Percentiles rank a stretch among this genome's conserved stretches.
phyloP scores from a whole-genome alignment of 2,329 filamentous ascomycete species.

The Ascochyta rabiei region DNA sequence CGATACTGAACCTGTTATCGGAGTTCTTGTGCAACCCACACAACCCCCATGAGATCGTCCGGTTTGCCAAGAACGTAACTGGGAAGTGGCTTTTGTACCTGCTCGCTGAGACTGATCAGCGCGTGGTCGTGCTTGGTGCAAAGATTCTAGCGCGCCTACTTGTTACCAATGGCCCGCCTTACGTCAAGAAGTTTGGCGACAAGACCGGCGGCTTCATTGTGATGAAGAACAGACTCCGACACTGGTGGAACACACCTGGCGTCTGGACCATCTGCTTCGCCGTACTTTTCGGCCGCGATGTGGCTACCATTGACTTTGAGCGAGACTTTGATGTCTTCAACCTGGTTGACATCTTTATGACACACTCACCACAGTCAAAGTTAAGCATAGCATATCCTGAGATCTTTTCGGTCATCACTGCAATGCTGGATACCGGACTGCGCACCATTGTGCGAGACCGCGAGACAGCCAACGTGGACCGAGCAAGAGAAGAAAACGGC shows the following conservation, averaged over 20 bases:
- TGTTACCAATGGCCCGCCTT: constrained; percentile 78
- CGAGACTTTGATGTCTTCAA: constrained; percentile 75
- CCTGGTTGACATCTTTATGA: constrained; percentile 73
- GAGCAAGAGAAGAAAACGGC: constrained; percentile 23
- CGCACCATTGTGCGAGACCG: constrained; percentile 55
- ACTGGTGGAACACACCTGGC: constrained; percentile 86
- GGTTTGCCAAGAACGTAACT: constrained; percentile 92
- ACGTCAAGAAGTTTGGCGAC: constrained; percentile 82
- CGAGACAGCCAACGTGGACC: constrained; percentile 27
- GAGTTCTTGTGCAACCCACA: constrained; percentile 76
- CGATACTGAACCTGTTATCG: constrained; percentile 77
- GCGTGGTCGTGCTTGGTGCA: constrained; percentile 78
- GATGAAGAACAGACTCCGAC: constrained; percentile 78
- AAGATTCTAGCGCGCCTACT: constrained; percentile 85
- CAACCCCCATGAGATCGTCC: constrained; percentile 73
- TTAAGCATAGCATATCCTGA: constrained; percentile 76
- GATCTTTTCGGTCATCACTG: constrained; percentile 76
- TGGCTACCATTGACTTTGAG: constrained; percentile 75
- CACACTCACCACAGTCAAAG: constrained; percentile 50
- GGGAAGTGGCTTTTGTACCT: constrained; percentile 97
- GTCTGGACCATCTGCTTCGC: constrained; percentile 90
- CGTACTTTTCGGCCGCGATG: constrained; percentile 84
- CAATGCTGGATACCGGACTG: constrained; percentile 86
- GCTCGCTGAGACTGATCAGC: constrained; percentile 82
- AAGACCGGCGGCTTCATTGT: constrained; percentile 89